These are phyloP conservation scores for Rhodomyrtus tomentosa DNA, from an alignment of 345 rosid genomes.

Conservation along the genomic window DNA sequence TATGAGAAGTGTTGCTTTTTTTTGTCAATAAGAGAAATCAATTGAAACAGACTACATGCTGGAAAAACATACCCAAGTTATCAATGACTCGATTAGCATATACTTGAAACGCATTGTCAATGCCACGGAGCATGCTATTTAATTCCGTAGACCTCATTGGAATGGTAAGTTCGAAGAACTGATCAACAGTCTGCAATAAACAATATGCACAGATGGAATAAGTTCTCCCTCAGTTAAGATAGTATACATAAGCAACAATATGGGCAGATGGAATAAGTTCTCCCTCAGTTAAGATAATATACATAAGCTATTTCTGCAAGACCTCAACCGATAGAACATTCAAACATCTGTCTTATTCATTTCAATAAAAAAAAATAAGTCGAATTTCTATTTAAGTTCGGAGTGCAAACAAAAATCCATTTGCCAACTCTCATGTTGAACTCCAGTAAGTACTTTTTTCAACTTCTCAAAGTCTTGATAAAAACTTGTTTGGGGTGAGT, in stretches of 20 bases:
- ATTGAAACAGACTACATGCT: not conserved
- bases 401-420: not conserved
- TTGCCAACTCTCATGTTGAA: not conserved
- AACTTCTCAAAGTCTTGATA: not conserved
- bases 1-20: not conserved
- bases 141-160: conserved; percentile 84
- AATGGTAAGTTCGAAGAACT: conserved; percentile 72
- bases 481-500: not conserved
- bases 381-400: not conserved
- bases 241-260: not conserved
- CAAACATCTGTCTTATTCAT: not conserved
- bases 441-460: not conserved
- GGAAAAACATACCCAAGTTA: conserved; percentile 58
- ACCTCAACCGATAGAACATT: not conserved
- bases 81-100: conserved; percentile 68
- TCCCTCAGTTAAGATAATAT: not conserved
- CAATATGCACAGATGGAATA: not conserved
- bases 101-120: conserved; percentile 92
- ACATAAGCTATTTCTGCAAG: not conserved
- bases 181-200: conserved; percentile 89
- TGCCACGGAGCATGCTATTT: conserved; percentile 64
- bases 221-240: not conserved
- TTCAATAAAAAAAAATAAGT: not conserved
- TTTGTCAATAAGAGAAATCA: not conserved
- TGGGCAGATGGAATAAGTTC: not conserved